phyloP scores from a whole-genome alignment of 2,329 filamentous ascomycete genomes.

The Venturia effusa region DNA sequence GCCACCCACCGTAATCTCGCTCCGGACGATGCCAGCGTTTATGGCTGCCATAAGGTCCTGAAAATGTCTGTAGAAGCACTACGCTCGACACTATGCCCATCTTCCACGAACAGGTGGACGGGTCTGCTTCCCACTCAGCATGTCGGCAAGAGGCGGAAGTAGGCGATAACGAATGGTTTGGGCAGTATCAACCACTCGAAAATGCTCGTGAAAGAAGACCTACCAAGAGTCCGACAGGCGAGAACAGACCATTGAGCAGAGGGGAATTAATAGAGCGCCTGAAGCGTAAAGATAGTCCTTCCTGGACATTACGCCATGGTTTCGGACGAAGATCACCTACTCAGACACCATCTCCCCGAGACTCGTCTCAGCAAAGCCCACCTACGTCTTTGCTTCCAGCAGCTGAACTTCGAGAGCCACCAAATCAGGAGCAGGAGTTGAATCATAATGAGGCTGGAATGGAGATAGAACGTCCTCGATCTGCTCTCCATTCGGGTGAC shows the following conservation, averaged over 20 bases:
- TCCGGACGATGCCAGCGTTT: not conserved
- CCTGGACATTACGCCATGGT: conserved; percentile 47
- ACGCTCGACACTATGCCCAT: conserved; percentile 11
- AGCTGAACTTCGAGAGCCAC: conserved; percentile 25
- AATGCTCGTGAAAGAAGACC: not conserved
- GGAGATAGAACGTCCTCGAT: conserved; percentile 72
- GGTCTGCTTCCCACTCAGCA: not conserved
- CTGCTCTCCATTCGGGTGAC: conserved; percentile 54
- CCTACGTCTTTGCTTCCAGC: conserved; percentile 23
- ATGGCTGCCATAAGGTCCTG: not conserved
- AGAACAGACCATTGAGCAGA: conserved; percentile 41
- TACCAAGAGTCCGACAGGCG: not conserved
- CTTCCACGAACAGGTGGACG: conserved; percentile 11
- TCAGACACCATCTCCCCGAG: conserved; percentile 20
- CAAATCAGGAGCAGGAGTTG: conserved; percentile 9
- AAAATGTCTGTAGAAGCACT: not conserved
- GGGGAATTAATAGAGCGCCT: conserved; percentile 73
- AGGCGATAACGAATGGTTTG: not conserved
- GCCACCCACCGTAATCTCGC: not conserved
- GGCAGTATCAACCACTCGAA: not conserved
- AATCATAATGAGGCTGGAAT: conserved; percentile 23
- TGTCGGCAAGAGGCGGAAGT: not conserved
- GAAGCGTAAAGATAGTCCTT: conserved; percentile 67
- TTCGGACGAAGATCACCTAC: conserved; percentile 13
- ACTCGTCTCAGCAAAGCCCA: conserved; percentile 4